Conservation (phyloP, 352 stramenopile species). For the Peronosclerospora sorghi region DNA sequence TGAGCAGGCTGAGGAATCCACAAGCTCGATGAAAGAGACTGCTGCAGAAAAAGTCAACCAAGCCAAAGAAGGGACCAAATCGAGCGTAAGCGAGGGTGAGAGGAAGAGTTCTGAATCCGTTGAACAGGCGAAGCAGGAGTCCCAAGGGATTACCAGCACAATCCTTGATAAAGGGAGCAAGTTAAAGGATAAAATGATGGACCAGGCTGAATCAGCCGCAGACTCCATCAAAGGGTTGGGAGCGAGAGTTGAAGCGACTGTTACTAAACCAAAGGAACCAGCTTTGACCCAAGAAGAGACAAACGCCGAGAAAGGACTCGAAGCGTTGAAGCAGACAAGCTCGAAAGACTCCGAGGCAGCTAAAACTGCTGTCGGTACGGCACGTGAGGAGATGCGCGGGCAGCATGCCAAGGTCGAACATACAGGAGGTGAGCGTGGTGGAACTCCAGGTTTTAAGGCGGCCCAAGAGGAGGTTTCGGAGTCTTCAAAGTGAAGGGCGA, state of each 20-base stretch:
- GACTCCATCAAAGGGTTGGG: slow-evolving; percentile 9
- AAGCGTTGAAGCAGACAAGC: slow-evolving; percentile 8
- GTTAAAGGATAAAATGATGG: slow-evolving; percentile 10
- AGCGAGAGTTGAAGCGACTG: slow-evolving; percentile 1
- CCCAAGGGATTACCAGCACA: slow-evolving; percentile 3
- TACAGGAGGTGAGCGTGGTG: no score
- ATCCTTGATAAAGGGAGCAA: slow-evolving; percentile 5
- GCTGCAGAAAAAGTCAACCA: no score
- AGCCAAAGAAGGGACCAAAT: no score
- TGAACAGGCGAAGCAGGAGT: slow-evolving; percentile 8
- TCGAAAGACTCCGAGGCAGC: slow-evolving; percentile 14
- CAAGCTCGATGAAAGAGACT: slow-evolving; percentile 8
- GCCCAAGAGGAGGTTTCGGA: not conserved
- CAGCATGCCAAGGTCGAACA: no score
- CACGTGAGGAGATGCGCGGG: slow-evolving; percentile 1
- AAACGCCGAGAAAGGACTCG: slow-evolving; percentile 4
- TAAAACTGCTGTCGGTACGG: slow-evolving; percentile 8
- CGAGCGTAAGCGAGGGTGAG: not conserved
- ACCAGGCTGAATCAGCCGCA: slow-evolving; percentile 3
- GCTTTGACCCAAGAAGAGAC: slow-evolving; percentile 8
- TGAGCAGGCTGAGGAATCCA: slow-evolving; percentile 5
- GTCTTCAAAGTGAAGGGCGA: not conserved
- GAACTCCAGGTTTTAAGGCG: not conserved
- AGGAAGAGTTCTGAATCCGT: no score
- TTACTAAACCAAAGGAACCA: slow-evolving; percentile 15